These are phyloP conservation scores for Lentinula sp. DNA, from an alignment of 768 basidiomycete genomes.

Conservation along the genomic window DNA sequence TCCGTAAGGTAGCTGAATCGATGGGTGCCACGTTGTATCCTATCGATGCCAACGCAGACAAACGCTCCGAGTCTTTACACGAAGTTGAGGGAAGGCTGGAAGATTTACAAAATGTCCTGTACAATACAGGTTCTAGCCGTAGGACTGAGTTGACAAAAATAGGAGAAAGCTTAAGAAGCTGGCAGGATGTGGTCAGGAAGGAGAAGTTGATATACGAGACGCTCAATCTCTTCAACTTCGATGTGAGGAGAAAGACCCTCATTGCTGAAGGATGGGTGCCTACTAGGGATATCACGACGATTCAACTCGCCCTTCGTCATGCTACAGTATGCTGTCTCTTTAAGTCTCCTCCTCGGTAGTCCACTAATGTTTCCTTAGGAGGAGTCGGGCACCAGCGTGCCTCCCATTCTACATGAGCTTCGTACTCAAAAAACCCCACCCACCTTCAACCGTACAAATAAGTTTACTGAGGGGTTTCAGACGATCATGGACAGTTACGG, in stretches of 20 bases:
- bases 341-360: background rate
- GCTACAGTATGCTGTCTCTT: conserved; percentile 59
- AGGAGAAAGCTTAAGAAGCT: conserved; percentile 79
- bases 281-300: conserved; percentile 79
- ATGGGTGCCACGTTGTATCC: conserved; percentile 98
- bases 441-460: conserved; percentile 91
- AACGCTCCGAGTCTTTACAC: conserved; percentile 82
- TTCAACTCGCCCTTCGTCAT: conserved; percentile 82
- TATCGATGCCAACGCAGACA: conserved; percentile 91
- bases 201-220: conserved; percentile 97
- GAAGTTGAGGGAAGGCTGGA: conserved; percentile 88
- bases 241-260: conserved; percentile 87
- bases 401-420: conserved; percentile 89
- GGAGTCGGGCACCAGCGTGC: conserved; percentile 87
- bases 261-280: conserved; percentile 99
- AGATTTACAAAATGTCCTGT: conserved; percentile 83
- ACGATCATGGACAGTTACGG: conserved; percentile 98
- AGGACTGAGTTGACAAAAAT: conserved; percentile 78
- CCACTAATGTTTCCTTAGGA: conserved; percentile 39
- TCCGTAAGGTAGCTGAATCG: conserved; percentile 97
- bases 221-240: conserved; percentile 93
- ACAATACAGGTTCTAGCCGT: conserved; percentile 82
- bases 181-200: conserved; percentile 92
- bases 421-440: conserved; percentile 89
- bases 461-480: conserved; percentile 96